These are phyloP conservation scores for Solanum tarijense DNA, from an alignment of 257 asterid species.

Conservation along the genomic window DNA sequence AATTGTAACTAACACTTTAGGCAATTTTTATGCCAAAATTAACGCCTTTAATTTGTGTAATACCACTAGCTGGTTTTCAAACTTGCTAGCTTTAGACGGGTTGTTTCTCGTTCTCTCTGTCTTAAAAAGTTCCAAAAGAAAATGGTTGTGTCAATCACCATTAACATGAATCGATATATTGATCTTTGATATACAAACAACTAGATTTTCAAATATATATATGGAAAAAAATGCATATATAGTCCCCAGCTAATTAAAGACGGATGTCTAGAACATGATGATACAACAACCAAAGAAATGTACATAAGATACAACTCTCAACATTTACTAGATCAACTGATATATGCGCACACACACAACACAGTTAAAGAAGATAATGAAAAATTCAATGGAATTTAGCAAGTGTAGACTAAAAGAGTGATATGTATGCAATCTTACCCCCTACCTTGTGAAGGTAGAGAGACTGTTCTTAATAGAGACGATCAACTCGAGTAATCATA, in stretches of 20 bases:
- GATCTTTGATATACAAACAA: neutral
- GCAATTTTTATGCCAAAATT: neutral
- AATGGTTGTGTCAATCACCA: neutral
- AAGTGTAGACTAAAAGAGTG: neutral
- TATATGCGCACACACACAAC: neutral
- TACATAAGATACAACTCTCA: neutral
- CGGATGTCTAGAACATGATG: neutral
- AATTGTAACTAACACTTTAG: neutral
- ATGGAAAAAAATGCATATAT: neutral
- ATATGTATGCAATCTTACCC: neutral
- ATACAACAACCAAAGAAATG: neutral
- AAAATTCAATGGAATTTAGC: neutral
- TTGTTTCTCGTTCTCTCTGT: neutral
- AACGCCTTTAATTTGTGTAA: neutral
- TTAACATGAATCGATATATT: neutral
- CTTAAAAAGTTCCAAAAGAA: neutral
- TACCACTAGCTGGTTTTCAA: neutral
- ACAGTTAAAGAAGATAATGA: neutral
- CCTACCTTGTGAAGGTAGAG: neutral
- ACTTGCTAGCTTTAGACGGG: neutral
- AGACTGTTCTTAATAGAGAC: neutral
- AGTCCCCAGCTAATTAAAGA: neutral
- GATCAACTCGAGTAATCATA: neutral
- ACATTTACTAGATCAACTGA: neutral
- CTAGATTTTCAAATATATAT: neutral